These are phyloP conservation scores for Castanea crenata DNA, from an alignment of 306 rosid species.

Conservation along the genomic window DNA sequence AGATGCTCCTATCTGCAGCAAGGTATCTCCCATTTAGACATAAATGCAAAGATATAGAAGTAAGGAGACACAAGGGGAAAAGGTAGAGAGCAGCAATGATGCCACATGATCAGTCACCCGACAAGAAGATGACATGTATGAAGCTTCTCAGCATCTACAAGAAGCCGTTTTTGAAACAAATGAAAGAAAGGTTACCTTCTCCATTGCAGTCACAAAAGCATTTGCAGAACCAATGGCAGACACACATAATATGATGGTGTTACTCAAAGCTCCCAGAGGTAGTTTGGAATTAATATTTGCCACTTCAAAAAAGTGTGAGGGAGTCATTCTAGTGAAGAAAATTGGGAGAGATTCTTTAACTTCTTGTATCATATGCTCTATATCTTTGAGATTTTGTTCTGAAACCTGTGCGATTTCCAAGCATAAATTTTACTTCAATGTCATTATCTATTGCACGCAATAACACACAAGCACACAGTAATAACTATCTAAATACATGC, in stretches of 20 bases:
- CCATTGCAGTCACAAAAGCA: constrained; percentile 64
- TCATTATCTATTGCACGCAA: neutral
- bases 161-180: constrained; percentile 7
- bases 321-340: constrained; percentile 78
- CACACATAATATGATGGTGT: constrained; percentile 55
- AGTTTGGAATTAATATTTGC: constrained; percentile 38
- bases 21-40: constrained; percentile 33
- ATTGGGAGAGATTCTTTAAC: constrained; percentile 48
- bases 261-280: constrained; percentile 43
- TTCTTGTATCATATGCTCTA: constrained; percentile 38
- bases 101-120: neutral
- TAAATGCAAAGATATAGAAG: constrained; percentile 16
- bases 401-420: constrained; percentile 57
- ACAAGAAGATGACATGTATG: neutral
- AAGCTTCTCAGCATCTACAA: constrained; percentile 9
- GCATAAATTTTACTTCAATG: constrained; percentile 20
- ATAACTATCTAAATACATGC: neutral
- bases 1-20: constrained; percentile 67
- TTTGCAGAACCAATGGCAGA: constrained; percentile 90
- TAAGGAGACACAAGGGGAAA: constrained; percentile 9
- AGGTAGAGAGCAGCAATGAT: neutral
- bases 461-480: constrained; percentile 10
- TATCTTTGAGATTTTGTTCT: constrained; percentile 46
- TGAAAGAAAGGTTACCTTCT: constrained; percentile 48
- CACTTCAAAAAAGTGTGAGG: constrained; percentile 60